phyloP scores from a whole-genome alignment of 176 grass and related monocot species.

The Oryza glumipatula region DNA sequence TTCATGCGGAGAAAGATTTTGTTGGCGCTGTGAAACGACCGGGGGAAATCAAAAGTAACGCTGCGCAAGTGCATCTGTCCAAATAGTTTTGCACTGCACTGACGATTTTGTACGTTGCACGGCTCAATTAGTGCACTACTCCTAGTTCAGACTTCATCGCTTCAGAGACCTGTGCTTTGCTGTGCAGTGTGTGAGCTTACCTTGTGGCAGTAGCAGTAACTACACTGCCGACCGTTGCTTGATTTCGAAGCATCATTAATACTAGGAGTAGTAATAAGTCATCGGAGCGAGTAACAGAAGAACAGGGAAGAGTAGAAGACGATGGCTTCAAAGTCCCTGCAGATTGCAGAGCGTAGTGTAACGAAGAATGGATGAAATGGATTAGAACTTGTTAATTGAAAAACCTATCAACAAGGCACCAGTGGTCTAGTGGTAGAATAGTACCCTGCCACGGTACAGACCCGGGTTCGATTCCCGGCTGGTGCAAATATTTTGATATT shows the following conservation, averaged over 20 bases:
- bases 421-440: slow-evolving; percentile 81
- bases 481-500: not conserved
- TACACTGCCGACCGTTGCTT: not conserved
- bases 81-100: not conserved
- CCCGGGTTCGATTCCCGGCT: slow-evolving; percentile 65
- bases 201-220: not conserved
- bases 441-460: slow-evolving; percentile 86
- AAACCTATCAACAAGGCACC: slow-evolving; percentile 9
- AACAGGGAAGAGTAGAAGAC: not conserved
- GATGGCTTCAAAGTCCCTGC: not conserved
- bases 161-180: not conserved
- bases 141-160: no score
- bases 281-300: not conserved
- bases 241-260: not conserved
- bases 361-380: no score
- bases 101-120: not conserved
- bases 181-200: not conserved
- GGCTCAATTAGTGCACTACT: no score
- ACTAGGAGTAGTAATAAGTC: no score
- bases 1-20: no score
- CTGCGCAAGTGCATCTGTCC: not conserved
- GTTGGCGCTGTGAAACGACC: not conserved
- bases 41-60: not conserved
- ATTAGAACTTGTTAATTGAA: no score
- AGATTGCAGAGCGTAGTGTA: not conserved